Evolutionary conservation across 73 alveolate genomes (phyloP).

Genomic region (Tetrahymena malaccensis): DNA sequence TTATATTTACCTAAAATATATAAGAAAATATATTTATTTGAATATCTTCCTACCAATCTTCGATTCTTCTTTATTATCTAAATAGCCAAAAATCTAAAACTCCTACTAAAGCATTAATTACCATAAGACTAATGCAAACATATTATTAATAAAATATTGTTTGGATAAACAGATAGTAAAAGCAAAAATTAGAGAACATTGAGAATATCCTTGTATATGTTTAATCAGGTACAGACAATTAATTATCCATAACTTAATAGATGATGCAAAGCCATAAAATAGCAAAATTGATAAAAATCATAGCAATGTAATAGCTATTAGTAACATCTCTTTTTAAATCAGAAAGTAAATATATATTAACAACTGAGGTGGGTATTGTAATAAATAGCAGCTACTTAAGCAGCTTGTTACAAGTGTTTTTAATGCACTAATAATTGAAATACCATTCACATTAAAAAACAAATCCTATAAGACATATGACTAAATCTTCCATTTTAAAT

Average conservation of each 20-base stretch:
- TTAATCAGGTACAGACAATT: not conserved
- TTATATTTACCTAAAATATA: not conserved
- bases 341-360: not conserved
- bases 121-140: not conserved
- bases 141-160: not conserved
- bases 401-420: not conserved
- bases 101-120: not conserved
- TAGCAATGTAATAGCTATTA: not conserved
- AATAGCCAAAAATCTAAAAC: not conserved
- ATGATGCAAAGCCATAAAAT: not conserved
- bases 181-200: not conserved
- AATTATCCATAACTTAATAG: not conserved
- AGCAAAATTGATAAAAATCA: not conserved
- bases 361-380: not conserved
- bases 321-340: not conserved
- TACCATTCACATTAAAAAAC: not conserved
- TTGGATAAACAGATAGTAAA: not conserved
- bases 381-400: not conserved
- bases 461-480: not conserved
- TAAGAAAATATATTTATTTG: not conserved
- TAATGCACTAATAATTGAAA: not conserved
- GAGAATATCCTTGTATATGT: not conserved
- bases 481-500: not conserved
- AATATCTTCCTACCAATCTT: not conserved
- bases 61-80: not conserved